Evolutionary conservation across 345 rosid species (phyloP).

Genomic region (Euphorbia lathyris): DNA sequence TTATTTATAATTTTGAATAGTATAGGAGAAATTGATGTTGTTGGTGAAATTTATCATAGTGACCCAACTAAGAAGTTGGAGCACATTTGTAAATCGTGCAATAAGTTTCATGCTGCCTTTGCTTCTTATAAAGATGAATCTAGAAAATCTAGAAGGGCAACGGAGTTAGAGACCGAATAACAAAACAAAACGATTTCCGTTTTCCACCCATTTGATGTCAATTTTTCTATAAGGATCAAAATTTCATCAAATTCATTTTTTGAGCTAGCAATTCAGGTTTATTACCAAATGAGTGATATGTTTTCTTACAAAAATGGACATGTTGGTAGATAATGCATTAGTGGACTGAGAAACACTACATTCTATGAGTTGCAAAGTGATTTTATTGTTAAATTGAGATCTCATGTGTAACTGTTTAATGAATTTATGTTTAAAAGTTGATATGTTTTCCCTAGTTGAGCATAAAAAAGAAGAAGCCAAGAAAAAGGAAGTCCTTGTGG

Average conservation of each 20-base stretch:
- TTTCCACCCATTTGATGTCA: too few species aligned
- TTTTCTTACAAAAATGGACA: too few species aligned
- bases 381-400: not conserved
- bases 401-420: not conserved
- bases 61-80: slow-evolving; percentile 68
- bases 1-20: slow-evolving; percentile 42
- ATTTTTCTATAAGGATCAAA: too few species aligned
- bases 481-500: slow-evolving; percentile 90
- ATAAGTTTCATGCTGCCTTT: slow-evolving; percentile 50
- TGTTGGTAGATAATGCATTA: not conserved
- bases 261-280: too few species aligned
- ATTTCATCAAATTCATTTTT: not conserved
- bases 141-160: slow-evolving; percentile 78
- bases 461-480: slow-evolving; percentile 85
- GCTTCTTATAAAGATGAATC: slow-evolving; percentile 66
- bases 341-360: not conserved
- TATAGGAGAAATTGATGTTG: slow-evolving; percentile 53
- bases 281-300: too few species aligned
- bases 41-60: slow-evolving; percentile 42
- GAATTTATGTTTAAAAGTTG: not conserved
- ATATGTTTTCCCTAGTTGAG: slow-evolving; percentile 50
- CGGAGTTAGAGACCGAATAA: too few species aligned
- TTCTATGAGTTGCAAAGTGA: not conserved
- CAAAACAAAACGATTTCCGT: too few species aligned
- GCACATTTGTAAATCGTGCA: slow-evolving; percentile 43